These are phyloP conservation scores for Eutrema salsugineum DNA, from an alignment of 441 rosid species.

Conservation along the genomic window DNA sequence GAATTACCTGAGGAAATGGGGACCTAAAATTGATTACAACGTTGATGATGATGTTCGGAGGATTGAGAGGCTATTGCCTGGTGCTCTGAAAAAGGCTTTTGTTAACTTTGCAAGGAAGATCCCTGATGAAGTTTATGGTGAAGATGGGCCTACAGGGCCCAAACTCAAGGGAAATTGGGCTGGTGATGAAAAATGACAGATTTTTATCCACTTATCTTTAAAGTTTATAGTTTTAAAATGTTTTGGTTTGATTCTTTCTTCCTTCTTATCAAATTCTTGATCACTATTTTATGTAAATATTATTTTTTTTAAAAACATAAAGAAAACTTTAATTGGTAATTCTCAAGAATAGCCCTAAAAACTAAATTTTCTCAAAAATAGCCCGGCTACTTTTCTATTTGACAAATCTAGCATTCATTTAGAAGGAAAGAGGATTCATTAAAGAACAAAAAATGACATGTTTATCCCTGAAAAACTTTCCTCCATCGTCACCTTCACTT, in stretches of 20 bases:
- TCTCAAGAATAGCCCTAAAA: too few species aligned
- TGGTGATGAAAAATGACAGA: constrained; percentile 54
- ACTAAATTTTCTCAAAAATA: too few species aligned
- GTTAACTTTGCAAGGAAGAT: constrained; percentile 43
- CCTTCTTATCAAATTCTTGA: background rate
- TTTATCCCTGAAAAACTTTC: too few species aligned
- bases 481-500: too few species aligned
- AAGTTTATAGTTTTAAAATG: too few species aligned
- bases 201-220: background rate
- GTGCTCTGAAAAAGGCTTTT: constrained; percentile 51
- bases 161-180: constrained; percentile 62
- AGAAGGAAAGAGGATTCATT: too few species aligned
- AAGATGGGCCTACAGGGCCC: constrained; percentile 96
- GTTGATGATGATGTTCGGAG: constrained; percentile 39
- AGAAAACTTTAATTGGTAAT: too few species aligned
- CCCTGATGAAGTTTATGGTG: constrained; percentile 63
- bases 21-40: constrained; percentile 64
- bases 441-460: too few species aligned
- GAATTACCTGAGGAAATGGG: constrained; percentile 69
- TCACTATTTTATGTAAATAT: background rate
- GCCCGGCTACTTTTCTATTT: too few species aligned
- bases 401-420: too few species aligned
- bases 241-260: constrained; percentile 2
- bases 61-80: constrained; percentile 50
- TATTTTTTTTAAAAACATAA: background rate